phyloP scores from a whole-genome alignment of 2,329 filamentous ascomycete species.

The Dactylonectria estremocensis region DNA sequence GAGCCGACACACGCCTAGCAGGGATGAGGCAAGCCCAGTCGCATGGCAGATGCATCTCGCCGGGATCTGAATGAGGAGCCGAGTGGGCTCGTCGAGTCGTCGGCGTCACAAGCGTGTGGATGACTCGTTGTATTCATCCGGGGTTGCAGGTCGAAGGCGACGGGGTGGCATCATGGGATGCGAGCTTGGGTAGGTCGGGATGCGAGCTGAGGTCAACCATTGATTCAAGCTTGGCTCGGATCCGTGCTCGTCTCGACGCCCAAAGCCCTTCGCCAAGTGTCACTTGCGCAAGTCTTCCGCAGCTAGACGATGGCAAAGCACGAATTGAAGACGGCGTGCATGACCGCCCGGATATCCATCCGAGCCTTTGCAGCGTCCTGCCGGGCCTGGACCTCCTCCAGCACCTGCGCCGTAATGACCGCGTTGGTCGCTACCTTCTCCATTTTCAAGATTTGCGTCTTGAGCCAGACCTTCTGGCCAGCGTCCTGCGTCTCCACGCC shows the following conservation, averaged over 20 bases:
- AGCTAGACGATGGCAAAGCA: slow-evolving; percentile 66
- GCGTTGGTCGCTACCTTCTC: slow-evolving; percentile 62
- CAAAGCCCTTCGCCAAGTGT: neutral
- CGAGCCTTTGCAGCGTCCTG: slow-evolving; percentile 58
- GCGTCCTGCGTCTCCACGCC: slow-evolving; percentile 68
- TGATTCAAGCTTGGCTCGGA: neutral
- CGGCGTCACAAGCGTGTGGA: slow-evolving; percentile 11
- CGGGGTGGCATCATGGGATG: neutral
- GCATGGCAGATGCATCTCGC: slow-evolving; percentile 22
- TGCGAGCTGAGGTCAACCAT: too few species aligned
- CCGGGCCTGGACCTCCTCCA: slow-evolving; percentile 62
- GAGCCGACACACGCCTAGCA: slow-evolving; percentile 38
- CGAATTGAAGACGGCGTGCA: slow-evolving; percentile 65
- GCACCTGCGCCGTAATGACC: slow-evolving; percentile 61
- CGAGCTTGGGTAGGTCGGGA: too few species aligned
- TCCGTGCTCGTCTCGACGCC: neutral
- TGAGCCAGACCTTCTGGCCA: slow-evolving; percentile 66
- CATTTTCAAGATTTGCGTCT: slow-evolving; percentile 64
- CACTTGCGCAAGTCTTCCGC: neutral
- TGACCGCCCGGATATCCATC: slow-evolving; percentile 62
- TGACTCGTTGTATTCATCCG: slow-evolving; percentile 14
- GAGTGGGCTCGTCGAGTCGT: neutral
- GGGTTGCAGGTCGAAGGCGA: neutral
- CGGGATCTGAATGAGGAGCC: slow-evolving; percentile 12
- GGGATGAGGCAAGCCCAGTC: slow-evolving; percentile 26